phyloP scores from a whole-genome alignment of 108 stramenopile genomes.

The Schizochytrium sp. region DNA sequence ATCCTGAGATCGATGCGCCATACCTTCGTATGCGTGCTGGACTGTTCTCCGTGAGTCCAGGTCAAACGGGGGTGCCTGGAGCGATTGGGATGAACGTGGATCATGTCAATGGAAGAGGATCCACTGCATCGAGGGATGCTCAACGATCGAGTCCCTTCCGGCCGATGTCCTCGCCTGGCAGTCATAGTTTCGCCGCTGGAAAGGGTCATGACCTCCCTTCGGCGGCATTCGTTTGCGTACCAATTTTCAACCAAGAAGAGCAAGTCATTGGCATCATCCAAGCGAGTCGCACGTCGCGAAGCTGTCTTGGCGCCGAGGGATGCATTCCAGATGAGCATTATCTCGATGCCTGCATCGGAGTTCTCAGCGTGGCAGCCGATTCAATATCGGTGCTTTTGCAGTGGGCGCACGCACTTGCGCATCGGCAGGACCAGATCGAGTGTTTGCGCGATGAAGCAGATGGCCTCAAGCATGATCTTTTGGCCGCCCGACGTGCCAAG shows the following conservation, averaged over 20 bases:
- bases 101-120: no score
- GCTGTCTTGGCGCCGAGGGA: not conserved
- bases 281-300: not conserved
- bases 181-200: not conserved
- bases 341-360: not conserved
- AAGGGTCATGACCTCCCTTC: not conserved
- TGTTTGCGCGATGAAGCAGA: not conserved
- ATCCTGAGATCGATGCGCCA: not conserved
- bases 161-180: not conserved
- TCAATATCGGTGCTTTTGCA: not conserved
- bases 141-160: not conserved
- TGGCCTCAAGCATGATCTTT: not conserved
- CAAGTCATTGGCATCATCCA: not conserved
- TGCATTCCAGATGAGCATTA: not conserved
- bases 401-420: not conserved
- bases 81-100: no score
- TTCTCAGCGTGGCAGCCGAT: not conserved
- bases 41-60: not conserved
- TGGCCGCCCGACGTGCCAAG: not conserved
- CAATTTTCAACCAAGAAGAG: not conserved
- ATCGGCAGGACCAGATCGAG: not conserved
- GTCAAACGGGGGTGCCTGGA: no score
- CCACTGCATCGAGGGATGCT: no score
- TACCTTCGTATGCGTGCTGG: not conserved
- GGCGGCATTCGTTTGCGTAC: not conserved